A percentile compares a stretch with the other conserved stretches of the same genome.
These are phyloP conservation scores for Asterochloris sp. DNA, from an alignment of 139 green algal genomes.

Conservation along the genomic window DNA sequence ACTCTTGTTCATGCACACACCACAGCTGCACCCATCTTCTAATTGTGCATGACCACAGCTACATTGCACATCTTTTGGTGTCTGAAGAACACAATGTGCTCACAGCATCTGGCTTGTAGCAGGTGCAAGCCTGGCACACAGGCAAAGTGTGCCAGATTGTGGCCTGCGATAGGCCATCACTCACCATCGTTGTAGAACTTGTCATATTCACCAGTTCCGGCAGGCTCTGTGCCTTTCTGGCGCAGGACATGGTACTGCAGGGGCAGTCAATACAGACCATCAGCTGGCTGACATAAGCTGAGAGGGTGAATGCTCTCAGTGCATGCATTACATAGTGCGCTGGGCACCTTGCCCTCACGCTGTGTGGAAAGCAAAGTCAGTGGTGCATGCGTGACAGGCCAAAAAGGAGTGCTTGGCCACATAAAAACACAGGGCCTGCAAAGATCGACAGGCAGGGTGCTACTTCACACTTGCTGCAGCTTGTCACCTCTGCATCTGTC, in stretches of 20 bases:
- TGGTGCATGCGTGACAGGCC: background rate
- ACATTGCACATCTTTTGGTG: too few relatives aligned
- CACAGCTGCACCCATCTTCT: too few relatives aligned
- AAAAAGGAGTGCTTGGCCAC: conserved; percentile 20
- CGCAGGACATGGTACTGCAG: conserved; percentile 84
- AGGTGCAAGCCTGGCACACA: too few relatives aligned
- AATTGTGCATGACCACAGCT: too few relatives aligned
- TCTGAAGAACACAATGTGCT: too few relatives aligned
- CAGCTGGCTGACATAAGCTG: background rate
- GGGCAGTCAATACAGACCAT: background rate
- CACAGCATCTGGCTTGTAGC: too few relatives aligned
- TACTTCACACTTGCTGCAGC: background rate
- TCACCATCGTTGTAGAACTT: conserved; percentile 58
- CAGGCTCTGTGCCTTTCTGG: conserved; percentile 89
- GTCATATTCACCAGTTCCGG: conserved; percentile 82
- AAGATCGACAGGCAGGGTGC: background rate
- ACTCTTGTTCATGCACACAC: too few relatives aligned
- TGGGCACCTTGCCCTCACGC: background rate
- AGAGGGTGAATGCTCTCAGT: background rate
- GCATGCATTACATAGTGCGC: background rate
- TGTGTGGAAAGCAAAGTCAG: background rate
- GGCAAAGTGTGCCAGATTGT: too few relatives aligned
- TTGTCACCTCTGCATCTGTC: conserved; percentile 37
- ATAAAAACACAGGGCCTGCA: background rate
- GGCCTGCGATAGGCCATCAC: too few relatives aligned